phyloP scores from a whole-genome alignment of 345 rosid genomes.

The Ceriops zippeliana region DNA sequence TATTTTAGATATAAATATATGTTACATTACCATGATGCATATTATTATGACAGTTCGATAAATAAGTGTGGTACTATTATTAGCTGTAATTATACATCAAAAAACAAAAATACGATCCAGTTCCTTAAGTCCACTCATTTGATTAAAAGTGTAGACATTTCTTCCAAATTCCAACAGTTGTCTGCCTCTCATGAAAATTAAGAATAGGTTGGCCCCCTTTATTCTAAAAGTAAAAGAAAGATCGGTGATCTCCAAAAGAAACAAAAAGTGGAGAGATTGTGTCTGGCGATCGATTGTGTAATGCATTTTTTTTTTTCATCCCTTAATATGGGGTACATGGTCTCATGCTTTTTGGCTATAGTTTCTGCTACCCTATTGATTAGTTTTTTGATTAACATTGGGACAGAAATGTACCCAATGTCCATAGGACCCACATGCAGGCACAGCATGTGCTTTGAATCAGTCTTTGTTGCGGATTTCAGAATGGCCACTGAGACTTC shows the following conservation, averaged over 20 bases:
- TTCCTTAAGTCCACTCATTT: too few species aligned
- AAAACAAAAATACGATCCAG: too few species aligned
- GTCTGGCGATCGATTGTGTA: not conserved
- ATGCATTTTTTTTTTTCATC: not conserved
- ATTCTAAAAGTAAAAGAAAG: conserved; percentile 15
- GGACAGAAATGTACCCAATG: conserved; percentile 1
- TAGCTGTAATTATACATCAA: not conserved
- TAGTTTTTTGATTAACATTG: conserved; percentile 2
- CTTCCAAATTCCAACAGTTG: too few species aligned
- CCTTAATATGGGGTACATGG: not conserved
- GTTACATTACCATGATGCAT: too few species aligned
- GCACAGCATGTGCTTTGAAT: conserved; percentile 31
- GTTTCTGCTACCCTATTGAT: conserved; percentile 8
- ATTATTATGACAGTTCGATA: too few species aligned
- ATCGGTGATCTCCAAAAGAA: conserved; percentile 5
- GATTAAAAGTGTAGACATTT: too few species aligned
- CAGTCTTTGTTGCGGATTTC: conserved; percentile 37
- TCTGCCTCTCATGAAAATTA: conserved; percentile 8
- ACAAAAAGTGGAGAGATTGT: conserved; percentile 1
- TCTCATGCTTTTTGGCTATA: not conserved
- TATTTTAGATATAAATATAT: too few species aligned
- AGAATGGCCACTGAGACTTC: conserved; percentile 21
- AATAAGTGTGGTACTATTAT: not conserved
- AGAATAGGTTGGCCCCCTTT: not conserved
- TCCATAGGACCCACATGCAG: conserved; percentile 24